phyloP scores from a whole-genome alignment of 352 stramenopile genomes.

The Phytopythium boreale region DNA sequence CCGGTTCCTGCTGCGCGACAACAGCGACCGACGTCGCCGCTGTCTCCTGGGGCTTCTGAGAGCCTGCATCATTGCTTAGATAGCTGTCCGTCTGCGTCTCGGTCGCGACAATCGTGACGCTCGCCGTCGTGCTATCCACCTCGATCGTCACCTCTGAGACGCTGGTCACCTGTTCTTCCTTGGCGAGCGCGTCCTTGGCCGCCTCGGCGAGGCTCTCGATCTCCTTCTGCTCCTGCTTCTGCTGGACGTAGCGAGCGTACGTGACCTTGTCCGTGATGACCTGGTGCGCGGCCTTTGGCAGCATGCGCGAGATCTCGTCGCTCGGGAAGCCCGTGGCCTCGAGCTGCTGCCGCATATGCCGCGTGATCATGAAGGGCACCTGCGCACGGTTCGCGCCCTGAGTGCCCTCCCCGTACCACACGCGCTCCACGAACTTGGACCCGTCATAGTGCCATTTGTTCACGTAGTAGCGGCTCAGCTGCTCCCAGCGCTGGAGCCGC shows the following conservation, averaged over 20 bases:
- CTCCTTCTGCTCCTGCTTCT: conserved; percentile 23
- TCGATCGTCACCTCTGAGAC: background rate
- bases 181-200: conserved; percentile 20
- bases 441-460: conserved; percentile 87
- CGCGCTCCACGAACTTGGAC: conserved; percentile 64
- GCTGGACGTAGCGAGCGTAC: conserved; percentile 49
- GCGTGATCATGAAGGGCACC: conserved; percentile 86
- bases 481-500: conserved; percentile 52
- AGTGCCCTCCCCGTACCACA: conserved; percentile 59
- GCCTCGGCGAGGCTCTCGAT: conserved; percentile 15
- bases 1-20: background rate
- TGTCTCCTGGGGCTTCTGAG: background rate
- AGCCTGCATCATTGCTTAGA: background rate
- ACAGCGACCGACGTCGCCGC: background rate
- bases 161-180: conserved; percentile 10
- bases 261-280: conserved; percentile 54
- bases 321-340: conserved; percentile 47
- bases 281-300: conserved; percentile 53
- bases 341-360: conserved; percentile 64
- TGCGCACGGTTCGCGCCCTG: conserved; percentile 42
- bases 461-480: conserved; percentile 70
- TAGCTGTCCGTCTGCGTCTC: background rate
- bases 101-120: background rate
- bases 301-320: conserved; percentile 57
- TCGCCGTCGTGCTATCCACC: background rate